phyloP scores from a whole-genome alignment of 306 rosid genomes.

The Benincasa hispida region DNA sequence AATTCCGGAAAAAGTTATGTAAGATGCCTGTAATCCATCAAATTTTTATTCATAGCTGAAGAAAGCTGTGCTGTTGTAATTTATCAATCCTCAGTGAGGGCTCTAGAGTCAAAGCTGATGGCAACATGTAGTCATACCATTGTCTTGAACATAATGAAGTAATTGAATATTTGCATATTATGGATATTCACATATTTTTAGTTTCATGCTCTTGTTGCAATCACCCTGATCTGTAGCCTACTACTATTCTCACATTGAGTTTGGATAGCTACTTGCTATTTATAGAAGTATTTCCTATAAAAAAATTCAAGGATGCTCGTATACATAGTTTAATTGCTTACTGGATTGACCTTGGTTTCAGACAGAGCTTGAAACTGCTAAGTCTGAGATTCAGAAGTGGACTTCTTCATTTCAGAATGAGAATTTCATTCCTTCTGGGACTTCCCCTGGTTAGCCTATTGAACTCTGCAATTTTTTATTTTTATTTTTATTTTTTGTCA shows the following conservation, averaged over 20 bases:
- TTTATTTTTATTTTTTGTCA: not conserved
- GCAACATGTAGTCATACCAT: not conserved
- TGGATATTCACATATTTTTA: not conserved
- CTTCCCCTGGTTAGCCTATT: conserved; percentile 53
- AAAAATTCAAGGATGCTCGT: not conserved
- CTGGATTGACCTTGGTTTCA: conserved; percentile 19
- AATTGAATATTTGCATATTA: not conserved
- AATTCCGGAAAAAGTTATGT: not conserved
- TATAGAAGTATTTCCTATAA: not conserved
- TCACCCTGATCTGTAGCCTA: not conserved
- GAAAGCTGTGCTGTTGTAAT: not conserved
- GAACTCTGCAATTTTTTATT: not conserved
- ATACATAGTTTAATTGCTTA: not conserved
- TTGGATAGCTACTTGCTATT: not conserved
- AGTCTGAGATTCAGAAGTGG: conserved; percentile 68
- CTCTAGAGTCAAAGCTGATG: not conserved
- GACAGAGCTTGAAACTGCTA: conserved; percentile 67
- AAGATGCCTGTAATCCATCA: not conserved
- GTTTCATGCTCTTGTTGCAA: not conserved
- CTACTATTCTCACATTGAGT: not conserved
- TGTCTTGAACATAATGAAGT: not conserved
- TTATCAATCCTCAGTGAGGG: not conserved
- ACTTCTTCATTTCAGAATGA: conserved; percentile 62
- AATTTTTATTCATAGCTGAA: not conserved
- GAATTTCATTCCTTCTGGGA: conserved; percentile 54